Base-by-base conservation (phyloP, 2,329 filamentous ascomycete genomes). In the Eurotiales sp. region DNA sequence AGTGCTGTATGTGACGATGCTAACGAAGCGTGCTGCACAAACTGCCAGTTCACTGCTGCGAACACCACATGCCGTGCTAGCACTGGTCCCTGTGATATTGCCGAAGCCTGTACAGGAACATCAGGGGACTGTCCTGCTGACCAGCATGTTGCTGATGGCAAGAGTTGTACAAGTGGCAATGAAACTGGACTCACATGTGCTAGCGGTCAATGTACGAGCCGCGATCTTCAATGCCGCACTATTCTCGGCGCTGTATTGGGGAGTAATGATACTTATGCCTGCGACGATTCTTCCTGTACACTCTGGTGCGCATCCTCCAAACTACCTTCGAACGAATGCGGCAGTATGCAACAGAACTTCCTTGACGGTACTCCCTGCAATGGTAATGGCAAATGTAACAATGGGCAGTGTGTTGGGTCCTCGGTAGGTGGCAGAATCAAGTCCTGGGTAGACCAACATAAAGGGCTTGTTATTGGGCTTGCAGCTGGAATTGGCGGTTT, bases 161-260 rank as follows among this genome's bases (percentile, higher is more conserved):
- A 81, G 3, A 71, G 72, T 15, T 99, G 93, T 64, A 32, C 45
- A 17, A 49, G 40, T 21, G 90, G 89, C 29, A 72, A 75, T 34
- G 71, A 36, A 15, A 60, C 67, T 2, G 81, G 81, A 2, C 79
- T 97, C 27, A 73, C 81, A 27, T 99, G 93, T 66, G 90, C 93
- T 25, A 91, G 87, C 41, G 93, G 93, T 11, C 92, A 97, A 71
- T 99, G 93, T 70, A 99, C 93, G 3, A 93, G 87, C 48, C 85
- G 93, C 56, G 84, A 96, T 68, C 79, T 85, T 64, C 93, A 99
- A 72, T 99, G 93, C 75, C 85, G 86, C 68, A 86, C 84, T 10
- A 78, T 95, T 43, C 87, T 96, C 78, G 90, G 90, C 30, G 82
- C 80, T 23, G 81, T 87, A 55, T 86, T 85, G 0, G 78, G 81